These are phyloP conservation scores for Zanthoxylum bungeanum DNA, from an alignment of 345 rosid species.

Conservation along the genomic window DNA sequence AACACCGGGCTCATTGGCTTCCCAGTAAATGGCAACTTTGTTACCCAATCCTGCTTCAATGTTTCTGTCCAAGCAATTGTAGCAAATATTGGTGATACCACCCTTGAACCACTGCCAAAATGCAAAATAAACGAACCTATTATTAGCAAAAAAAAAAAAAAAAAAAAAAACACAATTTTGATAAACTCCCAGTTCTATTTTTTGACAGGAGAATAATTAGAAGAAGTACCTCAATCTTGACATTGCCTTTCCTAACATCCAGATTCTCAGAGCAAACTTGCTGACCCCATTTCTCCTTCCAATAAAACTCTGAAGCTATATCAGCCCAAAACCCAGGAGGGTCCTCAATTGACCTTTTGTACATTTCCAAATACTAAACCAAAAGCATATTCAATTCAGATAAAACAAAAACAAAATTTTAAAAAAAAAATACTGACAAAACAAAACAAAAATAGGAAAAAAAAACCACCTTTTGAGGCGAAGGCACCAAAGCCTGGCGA, in stretches of 20 bases:
- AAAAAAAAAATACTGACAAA: no score
- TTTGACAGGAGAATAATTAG: neutral
- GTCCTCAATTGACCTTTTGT: slow-evolving; percentile 71
- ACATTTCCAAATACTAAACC: slow-evolving; percentile 84
- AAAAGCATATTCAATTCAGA: neutral
- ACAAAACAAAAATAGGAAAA: no score
- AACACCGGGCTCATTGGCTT: slow-evolving; percentile 67
- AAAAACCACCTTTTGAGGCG: slow-evolving; percentile 62
- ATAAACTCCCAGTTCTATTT: neutral
- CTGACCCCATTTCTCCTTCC: slow-evolving; percentile 79
- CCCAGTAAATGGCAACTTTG: slow-evolving; percentile 87
- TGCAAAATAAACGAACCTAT: neutral
- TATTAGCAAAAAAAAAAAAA: neutral
- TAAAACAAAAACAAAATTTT: no score
- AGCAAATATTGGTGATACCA: slow-evolving; percentile 90
- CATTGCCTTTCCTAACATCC: slow-evolving; percentile 66
- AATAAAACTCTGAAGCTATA: slow-evolving; percentile 75
- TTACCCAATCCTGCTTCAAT: slow-evolving; percentile 79
- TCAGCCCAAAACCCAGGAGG: slow-evolving; percentile 94
- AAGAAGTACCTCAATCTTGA: slow-evolving; percentile 70
- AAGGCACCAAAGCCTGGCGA: slow-evolving; percentile 64
- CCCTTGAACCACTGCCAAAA: slow-evolving; percentile 91
- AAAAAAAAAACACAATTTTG: neutral
- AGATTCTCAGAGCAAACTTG: slow-evolving; percentile 67
- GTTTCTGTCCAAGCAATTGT: slow-evolving; percentile 86